phyloP scores from a whole-genome alignment of 768 basidiomycete species.

The Mycena kentingensis region DNA sequence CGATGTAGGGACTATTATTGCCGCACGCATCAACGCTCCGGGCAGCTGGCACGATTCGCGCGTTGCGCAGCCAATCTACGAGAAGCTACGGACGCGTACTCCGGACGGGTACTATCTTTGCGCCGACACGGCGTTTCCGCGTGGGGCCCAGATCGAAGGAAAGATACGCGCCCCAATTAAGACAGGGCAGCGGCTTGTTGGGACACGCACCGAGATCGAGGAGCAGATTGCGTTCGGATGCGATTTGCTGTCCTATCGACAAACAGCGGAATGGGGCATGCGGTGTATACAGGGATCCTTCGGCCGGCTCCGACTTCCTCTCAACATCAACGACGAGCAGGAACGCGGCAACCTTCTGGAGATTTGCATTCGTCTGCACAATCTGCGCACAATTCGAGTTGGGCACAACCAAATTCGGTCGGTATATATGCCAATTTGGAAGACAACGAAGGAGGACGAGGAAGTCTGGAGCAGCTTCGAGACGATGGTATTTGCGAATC shows the following conservation, averaged over 20 bases:
- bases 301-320: constrained; percentile 32
- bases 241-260: constrained; percentile 32
- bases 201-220: constrained; percentile 5
- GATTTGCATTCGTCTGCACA: constrained; percentile 34
- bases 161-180: constrained; percentile 33
- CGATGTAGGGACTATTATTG: constrained; percentile 40
- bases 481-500: constrained; percentile 41
- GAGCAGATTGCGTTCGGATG: constrained; percentile 25
- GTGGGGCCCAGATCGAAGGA: constrained; percentile 33
- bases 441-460: constrained; percentile 29
- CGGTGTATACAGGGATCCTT: constrained; percentile 34
- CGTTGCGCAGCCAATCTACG: constrained; percentile 42
- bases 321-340: no score
- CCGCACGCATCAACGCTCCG: constrained; percentile 39
- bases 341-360: constrained; percentile 42
- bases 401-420: constrained; percentile 45
- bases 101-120: constrained; percentile 46
- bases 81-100: constrained; percentile 33
- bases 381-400: constrained; percentile 35
- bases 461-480: constrained; percentile 39
- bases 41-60: constrained; percentile 53
- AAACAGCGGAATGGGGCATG: constrained; percentile 41
- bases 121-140: constrained; percentile 50
- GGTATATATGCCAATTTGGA: constrained; percentile 46
- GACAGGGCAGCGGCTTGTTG: constrained; percentile 13